A percentile compares a stretch with the other conserved stretches of the same genome.
Evolutionary conservation across 345 rosid species (phyloP).

Genomic region (Firmiana major): DNA sequence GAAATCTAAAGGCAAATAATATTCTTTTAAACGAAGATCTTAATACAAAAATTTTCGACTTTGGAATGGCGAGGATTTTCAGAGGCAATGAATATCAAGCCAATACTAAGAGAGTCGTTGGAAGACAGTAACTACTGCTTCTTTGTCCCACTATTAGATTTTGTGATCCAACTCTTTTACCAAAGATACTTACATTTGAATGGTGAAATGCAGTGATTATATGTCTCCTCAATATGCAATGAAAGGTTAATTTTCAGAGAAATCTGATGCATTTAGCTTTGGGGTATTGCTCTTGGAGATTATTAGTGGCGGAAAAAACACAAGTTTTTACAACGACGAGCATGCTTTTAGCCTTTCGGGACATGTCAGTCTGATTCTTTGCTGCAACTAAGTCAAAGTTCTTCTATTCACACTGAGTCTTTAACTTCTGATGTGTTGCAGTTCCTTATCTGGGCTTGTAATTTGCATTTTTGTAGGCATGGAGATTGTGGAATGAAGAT

Average conservation of each 20-base stretch:
- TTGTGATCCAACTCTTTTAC: no score
- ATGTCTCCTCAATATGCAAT: slow-evolving; percentile 73
- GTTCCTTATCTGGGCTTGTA: no score
- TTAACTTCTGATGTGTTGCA: background rate
- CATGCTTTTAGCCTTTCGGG: background rate
- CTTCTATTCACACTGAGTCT: background rate
- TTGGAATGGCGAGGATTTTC: slow-evolving; percentile 64
- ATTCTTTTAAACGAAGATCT: slow-evolving; percentile 61
- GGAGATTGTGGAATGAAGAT: background rate
- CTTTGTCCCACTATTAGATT: no score
- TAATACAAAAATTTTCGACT: slow-evolving; percentile 69
- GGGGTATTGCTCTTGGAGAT: slow-evolving; percentile 65
- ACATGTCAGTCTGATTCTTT: background rate
- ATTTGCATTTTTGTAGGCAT: background rate
- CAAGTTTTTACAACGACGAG: background rate
- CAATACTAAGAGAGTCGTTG: slow-evolving; percentile 51
- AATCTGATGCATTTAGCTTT: slow-evolving; percentile 64
- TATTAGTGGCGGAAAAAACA: slow-evolving; percentile 43
- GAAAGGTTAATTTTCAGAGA: slow-evolving; percentile 63
- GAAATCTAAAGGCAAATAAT: slow-evolving; percentile 63
- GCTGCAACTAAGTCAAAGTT: background rate
- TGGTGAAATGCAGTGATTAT: slow-evolving; percentile 43
- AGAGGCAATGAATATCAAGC: slow-evolving; percentile 45
- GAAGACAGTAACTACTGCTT: slow-evolving; percentile 45
- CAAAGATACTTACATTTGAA: no score